These are phyloP conservation scores for Colletotrichum tropicale DNA, from an alignment of 2,329 filamentous ascomycete species.

Conservation along the genomic window DNA sequence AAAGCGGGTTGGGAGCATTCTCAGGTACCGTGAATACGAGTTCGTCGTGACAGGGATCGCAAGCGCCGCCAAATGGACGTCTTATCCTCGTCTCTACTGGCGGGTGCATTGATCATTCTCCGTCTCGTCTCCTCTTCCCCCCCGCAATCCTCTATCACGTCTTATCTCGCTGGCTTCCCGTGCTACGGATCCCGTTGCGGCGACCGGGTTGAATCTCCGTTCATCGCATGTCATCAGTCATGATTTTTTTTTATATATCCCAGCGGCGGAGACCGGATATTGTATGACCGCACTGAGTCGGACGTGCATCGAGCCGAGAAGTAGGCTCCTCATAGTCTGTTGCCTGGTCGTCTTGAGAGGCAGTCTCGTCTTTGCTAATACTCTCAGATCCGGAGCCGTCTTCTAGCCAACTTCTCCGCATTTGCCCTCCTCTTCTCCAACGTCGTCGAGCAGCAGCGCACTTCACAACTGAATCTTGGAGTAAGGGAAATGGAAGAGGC, in stretches of 20 bases:
- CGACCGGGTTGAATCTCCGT: neutral
- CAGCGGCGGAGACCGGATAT: neutral
- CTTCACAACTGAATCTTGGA: neutral
- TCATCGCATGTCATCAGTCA: conserved; percentile 12
- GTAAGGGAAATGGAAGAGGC: neutral
- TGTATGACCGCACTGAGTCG: neutral
- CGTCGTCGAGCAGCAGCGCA: neutral
- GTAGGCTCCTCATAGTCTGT: neutral
- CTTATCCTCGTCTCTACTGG: conserved; percentile 9
- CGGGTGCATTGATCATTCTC: conserved; percentile 12
- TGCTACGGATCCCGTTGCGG: conserved; percentile 5
- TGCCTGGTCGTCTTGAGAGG: neutral
- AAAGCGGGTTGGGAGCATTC: neutral
- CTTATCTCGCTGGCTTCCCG: conserved; percentile 20
- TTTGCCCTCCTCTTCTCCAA: conserved; percentile 3
- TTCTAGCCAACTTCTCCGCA: conserved; percentile 3
- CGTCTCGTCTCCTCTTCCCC: conserved; percentile 13
- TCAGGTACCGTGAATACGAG: conserved; percentile 15
- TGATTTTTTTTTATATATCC: neutral
- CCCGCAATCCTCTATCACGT: conserved; percentile 21
- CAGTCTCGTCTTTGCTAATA: neutral
- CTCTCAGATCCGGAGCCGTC: neutral
- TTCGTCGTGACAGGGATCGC: conserved; percentile 10
- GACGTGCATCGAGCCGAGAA: neutral
- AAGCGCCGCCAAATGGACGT: conserved; percentile 11